Evolutionary conservation across 768 basidiomycete genomes (phyloP), one percentile per base, ranked within the genome.

Genomic region (Lentinula boryana): DNA sequence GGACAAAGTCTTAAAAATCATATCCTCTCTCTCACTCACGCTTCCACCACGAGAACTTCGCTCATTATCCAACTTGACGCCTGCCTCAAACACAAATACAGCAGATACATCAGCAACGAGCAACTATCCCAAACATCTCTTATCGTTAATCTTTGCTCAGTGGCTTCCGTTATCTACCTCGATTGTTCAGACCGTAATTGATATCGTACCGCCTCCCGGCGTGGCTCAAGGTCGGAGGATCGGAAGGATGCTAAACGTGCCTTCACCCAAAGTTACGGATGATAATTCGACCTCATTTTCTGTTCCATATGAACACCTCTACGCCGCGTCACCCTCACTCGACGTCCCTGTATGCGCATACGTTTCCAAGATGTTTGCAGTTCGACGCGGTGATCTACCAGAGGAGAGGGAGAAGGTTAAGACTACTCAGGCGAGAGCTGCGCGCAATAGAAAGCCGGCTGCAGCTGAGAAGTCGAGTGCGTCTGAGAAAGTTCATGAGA

Each of bases 331-430:
- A 57, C 80, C 82, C 1, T 77, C 68, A 1, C 64, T 81, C 1
- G 78, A 79, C 5, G 86, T 88, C 0, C 84, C 75, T 60, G 78
- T 94, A 12, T 84, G 87, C 15, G 96, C 88, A 5, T 97, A 95
- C 72, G 90, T 98, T 51, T 96, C 93, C 80, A 99, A 98, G 73
- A 99, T 98, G 96, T 98, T 98, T 68, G 94, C 95, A 1, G 88
- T 98, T 0, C 75, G 85, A n/a, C 75, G 72, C 21, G 83, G 83
- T 59, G 89, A 95, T 52, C 76, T 99, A 23, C 96, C 96, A 0
- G 91, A 95, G 69, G 87, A 90, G 72, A 93, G 91, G 74, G 85
- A 85, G 68, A 87, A 79, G 65, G 77, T 82, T 16, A 67, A 92
- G 51, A 92, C 89, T 0, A 89, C 91, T 0, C 93, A 95, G 38